Evolutionary conservation across 164 flowering plant species (phyloP).

Genomic region (Hamamelis virginiana): DNA sequence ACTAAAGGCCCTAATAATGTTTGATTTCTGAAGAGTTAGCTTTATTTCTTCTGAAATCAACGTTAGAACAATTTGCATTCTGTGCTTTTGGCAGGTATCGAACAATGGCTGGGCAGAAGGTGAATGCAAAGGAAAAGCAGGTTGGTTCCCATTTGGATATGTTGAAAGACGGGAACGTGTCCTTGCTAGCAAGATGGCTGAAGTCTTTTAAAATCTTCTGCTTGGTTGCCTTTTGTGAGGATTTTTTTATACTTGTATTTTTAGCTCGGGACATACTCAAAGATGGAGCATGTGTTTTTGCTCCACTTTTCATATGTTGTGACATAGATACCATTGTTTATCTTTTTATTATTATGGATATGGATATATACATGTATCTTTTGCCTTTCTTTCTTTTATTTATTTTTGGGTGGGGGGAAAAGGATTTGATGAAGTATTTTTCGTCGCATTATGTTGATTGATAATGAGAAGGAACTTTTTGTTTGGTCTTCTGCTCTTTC

Average conservation of each 20-base stretch:
- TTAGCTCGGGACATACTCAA: neutral
- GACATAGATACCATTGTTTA: constrained; percentile 7
- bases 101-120: constrained; percentile 98
- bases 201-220: constrained; percentile 46
- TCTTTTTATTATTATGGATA: constrained; percentile 1
- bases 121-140: constrained; percentile 90
- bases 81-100: constrained; percentile 57
- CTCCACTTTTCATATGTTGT: neutral
- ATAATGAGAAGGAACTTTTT: neutral
- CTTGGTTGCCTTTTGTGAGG: neutral
- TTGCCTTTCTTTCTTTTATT: neutral
- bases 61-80: neutral
- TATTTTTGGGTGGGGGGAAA: neutral
- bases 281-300: constrained; percentile 9
- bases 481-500: neutral
- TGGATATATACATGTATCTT: constrained; percentile 2
- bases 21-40: neutral
- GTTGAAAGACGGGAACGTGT: constrained; percentile 92
- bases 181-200: constrained; percentile 90
- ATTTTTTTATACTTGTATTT: neutral
- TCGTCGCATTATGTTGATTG: neutral
- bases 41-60: neutral
- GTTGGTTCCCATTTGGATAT: constrained; percentile 92
- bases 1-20: neutral
- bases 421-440: neutral